A percentile compares a stretch with the other conserved stretches of the same genome.
Conservation (phyloP, 768 basidiomycete genomes). For the Suillus alpinus region DNA sequence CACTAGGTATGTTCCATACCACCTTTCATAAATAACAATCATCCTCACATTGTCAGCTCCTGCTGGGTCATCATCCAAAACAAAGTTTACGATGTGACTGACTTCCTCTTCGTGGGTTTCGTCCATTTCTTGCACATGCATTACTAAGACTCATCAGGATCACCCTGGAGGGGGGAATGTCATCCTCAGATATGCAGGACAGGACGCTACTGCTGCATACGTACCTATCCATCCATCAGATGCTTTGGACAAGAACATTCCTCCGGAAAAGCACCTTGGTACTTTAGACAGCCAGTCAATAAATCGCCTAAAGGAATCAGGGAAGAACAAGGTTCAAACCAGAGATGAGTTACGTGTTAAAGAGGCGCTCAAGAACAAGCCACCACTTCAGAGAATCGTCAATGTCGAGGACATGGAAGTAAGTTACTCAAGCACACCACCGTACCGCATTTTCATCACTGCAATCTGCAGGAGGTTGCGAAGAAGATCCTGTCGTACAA, state of each 20-base stretch:
- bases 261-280: slow-evolving; percentile 72
- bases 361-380: slow-evolving; percentile 56
- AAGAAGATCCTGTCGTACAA: slow-evolving; percentile 68
- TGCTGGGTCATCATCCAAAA: slow-evolving; percentile 85
- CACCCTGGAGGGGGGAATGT: slow-evolving; percentile 83
- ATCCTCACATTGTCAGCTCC: slow-evolving; percentile 41
- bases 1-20: slow-evolving; percentile 35
- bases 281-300: slow-evolving; percentile 49
- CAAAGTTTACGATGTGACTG: slow-evolving; percentile 84
- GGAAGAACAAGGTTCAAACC: slow-evolving; percentile 48
- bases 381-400: slow-evolving; percentile 66
- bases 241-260: slow-evolving; percentile 70
- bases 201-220: slow-evolving; percentile 76
- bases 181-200: slow-evolving; percentile 81
- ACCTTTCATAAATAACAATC: slow-evolving; percentile 8
- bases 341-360: slow-evolving; percentile 71
- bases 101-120: slow-evolving; percentile 59
- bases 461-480: slow-evolving; percentile 56
- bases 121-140: neutral
- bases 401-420: slow-evolving; percentile 85
- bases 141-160: slow-evolving; percentile 38
- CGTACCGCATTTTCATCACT: neutral
- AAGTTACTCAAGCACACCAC: neutral
- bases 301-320: slow-evolving; percentile 33
- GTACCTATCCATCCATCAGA: slow-evolving; percentile 85